Base-by-base conservation (phyloP, 805 yeast genomes). In the Cyberlindnera saturnus region DNA sequence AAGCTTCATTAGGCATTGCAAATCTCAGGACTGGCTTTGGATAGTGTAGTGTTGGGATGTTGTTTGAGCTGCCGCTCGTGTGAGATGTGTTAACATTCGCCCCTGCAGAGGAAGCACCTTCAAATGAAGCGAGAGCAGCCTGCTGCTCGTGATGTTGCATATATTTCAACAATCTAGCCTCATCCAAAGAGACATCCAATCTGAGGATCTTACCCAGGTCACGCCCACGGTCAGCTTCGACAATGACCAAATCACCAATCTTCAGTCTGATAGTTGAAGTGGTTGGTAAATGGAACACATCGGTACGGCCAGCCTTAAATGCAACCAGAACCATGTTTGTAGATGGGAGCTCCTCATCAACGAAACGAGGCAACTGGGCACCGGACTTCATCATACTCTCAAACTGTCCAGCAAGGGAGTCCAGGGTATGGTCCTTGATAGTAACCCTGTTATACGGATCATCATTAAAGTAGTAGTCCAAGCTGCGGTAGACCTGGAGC, bases 221-320 rank as follows among this genome's bases (percentile, higher is more conserved):
- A 53, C 81, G 81, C 23, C 95, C 95, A 48, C 93, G 71, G 59
- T 86, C 95, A 40, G 93, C 95, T 61, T 86, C 93, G 41, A 85
- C 84, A 28, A 85, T 77, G 8, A 85, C 86, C 57, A 86, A 66
- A 60, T 86, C 93, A 46, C 77, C 73, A 41, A 74, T 67, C 52
- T 72, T 74, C 49, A 84, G 66, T 32, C 61, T 62, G 43, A 56
- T 36, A 1, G 47, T 26, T 11, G 53, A 48, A 16, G 45, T 43
- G 13, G 51, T 57, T 20, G 87, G 79, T 17, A 81, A 63, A 56
- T 77, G 79, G 55, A 84, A 87, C 8, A 86, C 87, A 61, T 88
- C 96, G 43, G 82, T 65, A 35, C 96, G 70, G 8, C 88, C 86
- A 26, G 82, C 79, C 60, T 89, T 88, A 66, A 88, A 88, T 43